Evolutionary conservation across 441 rosid genomes (phyloP).

Genomic region (Pelargonium cotyledonis): DNA sequence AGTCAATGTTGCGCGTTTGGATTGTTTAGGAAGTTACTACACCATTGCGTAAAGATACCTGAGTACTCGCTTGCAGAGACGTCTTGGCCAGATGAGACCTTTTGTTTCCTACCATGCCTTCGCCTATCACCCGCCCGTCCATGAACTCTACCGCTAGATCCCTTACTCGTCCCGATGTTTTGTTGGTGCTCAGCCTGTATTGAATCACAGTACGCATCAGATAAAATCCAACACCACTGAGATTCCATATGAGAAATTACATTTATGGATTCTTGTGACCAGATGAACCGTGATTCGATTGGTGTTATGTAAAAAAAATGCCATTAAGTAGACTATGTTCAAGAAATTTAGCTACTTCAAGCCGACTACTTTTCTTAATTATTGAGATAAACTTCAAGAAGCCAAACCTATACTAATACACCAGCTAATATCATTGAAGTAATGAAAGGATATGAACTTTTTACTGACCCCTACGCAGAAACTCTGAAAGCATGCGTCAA

Average conservation of each 20-base stretch:
- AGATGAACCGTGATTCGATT: too few species aligned
- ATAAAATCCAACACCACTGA: neutral
- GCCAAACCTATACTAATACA: too few species aligned
- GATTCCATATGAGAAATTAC: too few species aligned
- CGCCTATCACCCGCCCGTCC: slow-evolving; percentile 24
- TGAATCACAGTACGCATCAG: slow-evolving; percentile 4
- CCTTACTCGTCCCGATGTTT: slow-evolving; percentile 39
- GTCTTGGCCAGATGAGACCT: slow-evolving; percentile 19
- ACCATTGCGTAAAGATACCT: slow-evolving; percentile 35
- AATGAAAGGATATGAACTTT: neutral
- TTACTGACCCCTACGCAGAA: slow-evolving; percentile 62
- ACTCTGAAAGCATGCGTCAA: slow-evolving; percentile 28
- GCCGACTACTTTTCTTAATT: too few species aligned
- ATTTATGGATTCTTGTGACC: too few species aligned
- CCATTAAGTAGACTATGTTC: too few species aligned
- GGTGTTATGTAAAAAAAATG: too few species aligned
- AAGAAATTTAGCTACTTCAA: too few species aligned
- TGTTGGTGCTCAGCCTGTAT: slow-evolving; percentile 47
- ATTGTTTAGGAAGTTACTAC: slow-evolving; percentile 5
- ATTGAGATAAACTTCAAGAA: too few species aligned
- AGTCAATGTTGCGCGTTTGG: neutral
- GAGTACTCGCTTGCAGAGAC: slow-evolving; percentile 24
- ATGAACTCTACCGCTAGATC: slow-evolving; percentile 26
- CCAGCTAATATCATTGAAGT: neutral
- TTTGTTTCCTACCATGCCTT: slow-evolving; percentile 28